Evolutionary conservation across 1,284 basidiomycete genomes (phyloP), one percentile per base, ranked within the genome.

Genomic region (Chalciporus piperatoides): DNA sequence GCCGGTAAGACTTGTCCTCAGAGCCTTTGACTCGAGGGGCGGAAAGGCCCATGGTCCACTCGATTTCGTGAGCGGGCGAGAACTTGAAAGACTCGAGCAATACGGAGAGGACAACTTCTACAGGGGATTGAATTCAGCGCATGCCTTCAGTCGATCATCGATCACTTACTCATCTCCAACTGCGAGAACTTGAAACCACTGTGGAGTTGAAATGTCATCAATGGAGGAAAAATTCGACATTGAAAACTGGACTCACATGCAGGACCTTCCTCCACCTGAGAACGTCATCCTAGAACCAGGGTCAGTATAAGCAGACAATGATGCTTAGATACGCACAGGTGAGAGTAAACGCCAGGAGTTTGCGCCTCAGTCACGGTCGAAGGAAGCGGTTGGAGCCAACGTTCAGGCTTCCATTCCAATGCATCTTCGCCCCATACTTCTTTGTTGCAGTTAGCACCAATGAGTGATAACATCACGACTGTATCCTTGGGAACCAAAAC

Each of bases 351-450:
- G 11, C 61, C 59, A 27, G 60, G 57, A 14, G 62, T 56, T 19
- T 54, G 57, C 4, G 58, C 60, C 14, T 59, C 57, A 2, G 52
- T 36, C 6, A 58, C 58, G 36, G 49, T 55, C 10, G 53, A 41
- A 7, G 66, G 67, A 7, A 68, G 53, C 10, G 65, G 60, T 14
- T 51, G 46, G 14, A 69, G 56, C 67, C 68, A 71, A 12, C 69
- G 54, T 41, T 69, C 64, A 10, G 69, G 69, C 42, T 67, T 68
- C 67, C 68, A 71, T 41, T 69, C 66, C n/a, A 59, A 41, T 11
- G 66, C 62, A 49, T 70, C 69, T 24, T 55, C 51, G 3, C 69
- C 69, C 70, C 69, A 71, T 2, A 70, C 37, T 1, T 51, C 49
- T 19, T 61, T 59, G 47, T 69, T 59, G 28, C 63, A 54, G 44